phyloP scores from a whole-genome alignment of 2,329 filamentous ascomycete species.

The Talaromyces sp. region DNA sequence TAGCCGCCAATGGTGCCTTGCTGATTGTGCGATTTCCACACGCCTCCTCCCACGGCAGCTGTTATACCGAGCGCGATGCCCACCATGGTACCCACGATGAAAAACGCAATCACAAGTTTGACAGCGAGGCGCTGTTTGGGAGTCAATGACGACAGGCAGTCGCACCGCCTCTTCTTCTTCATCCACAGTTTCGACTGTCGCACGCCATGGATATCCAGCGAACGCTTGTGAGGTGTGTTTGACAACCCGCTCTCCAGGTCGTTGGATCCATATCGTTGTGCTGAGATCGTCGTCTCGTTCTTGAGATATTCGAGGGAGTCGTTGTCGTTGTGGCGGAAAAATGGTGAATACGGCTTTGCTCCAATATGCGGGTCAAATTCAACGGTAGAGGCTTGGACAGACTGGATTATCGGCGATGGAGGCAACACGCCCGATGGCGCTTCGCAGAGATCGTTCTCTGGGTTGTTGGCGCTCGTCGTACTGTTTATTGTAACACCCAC shows the following conservation, averaged over 20 bases:
- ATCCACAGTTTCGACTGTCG: constrained; percentile 30
- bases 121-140: constrained; percentile 32
- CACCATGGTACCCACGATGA: constrained; percentile 39
- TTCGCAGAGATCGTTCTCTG: background rate
- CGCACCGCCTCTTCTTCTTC: constrained; percentile 27
- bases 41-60: constrained; percentile 37
- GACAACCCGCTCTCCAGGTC: constrained; percentile 28
- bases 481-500: constrained; percentile 7
- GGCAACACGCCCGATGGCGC: background rate
- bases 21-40: constrained; percentile 34
- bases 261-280: constrained; percentile 14
- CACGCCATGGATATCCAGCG: constrained; percentile 12
- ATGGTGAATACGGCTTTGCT: constrained; percentile 11
- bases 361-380: constrained; percentile 12
- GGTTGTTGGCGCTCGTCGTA: background rate
- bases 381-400: constrained; percentile 1
- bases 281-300: constrained; percentile 13
- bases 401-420: constrained; percentile 5
- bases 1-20: constrained; percentile 21
- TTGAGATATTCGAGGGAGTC: constrained; percentile 24
- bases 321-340: constrained; percentile 12
- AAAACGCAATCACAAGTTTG: constrained; percentile 36
- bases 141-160: constrained; percentile 30
- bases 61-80: constrained; percentile 42
- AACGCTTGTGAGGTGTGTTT: constrained; percentile 14